Base-by-base conservation (phyloP, 257 asterid species). In the Solanum chiquidenum region DNA sequence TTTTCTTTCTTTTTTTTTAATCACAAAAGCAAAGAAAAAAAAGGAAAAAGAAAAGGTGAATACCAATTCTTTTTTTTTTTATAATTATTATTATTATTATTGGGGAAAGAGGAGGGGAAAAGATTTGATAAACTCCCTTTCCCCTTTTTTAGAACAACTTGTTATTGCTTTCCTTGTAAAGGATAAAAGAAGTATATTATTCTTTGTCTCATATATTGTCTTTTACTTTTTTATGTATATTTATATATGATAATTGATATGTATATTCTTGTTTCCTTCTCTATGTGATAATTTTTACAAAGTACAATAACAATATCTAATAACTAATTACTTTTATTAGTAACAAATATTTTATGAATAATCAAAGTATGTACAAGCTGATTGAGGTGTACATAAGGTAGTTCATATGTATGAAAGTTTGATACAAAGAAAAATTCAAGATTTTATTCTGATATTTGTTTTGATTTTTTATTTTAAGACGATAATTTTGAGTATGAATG, bases 41-140 rank as follows among this genome's bases (percentile, higher is more conserved):
- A 87, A 21, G 14, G 2, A 8, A 83, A 88, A 87, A 73, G 68
- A 66, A 83, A 89, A 74, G 66, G 84, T 86, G 87, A 80, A 91
- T 87, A 77, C 79, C 87, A 40, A 92, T 91, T 93, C 88, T 13
- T 69, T 71, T 71, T 27, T 66, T 40, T 44, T 12, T 4, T 12
- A 38, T 5, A 3, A 58, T 9, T 33, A 20, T 16, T 33, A 9
- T 72, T 72, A 8, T 72, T 74, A 74, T 35, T 74, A 60, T 79
- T 42, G 9, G 86, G 49, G 89, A 92, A 87, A 40, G 89, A 75
- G 92, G 92, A 85, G 91, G 9, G 83, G 38, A 84, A 86, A 92
- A 89, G 87, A 77, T 60, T 49, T 80, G 69, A 49, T 80, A 80
- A 42, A 31, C 33, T 86, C 83, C 90, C 86, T 85, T 85, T 77